phyloP scores from a whole-genome alignment of 345 rosid species.

The Pistacia vera region DNA sequence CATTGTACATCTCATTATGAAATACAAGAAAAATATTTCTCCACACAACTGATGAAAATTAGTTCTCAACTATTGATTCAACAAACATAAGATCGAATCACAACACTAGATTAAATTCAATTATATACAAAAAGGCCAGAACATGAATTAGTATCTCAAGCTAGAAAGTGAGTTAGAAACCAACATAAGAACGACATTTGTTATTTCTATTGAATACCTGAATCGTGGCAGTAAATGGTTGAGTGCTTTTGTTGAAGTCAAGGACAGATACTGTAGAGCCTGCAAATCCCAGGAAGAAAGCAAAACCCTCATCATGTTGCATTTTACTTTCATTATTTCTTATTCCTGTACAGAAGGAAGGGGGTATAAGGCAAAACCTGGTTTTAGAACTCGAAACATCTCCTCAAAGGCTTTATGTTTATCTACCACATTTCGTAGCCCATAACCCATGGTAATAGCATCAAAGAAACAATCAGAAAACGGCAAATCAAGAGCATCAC shows the following conservation, averaged over 20 bases:
- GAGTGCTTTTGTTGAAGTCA: constrained; percentile 77
- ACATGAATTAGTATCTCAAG: background rate
- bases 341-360: background rate
- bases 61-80: background rate
- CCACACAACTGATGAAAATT: background rate
- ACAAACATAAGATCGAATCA: background rate
- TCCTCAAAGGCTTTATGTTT: constrained; percentile 61
- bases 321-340: background rate
- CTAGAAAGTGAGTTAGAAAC: background rate
- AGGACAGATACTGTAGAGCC: constrained; percentile 75
- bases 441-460: constrained; percentile 90
- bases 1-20: no score
- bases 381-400: constrained; percentile 73
- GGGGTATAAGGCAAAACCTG: constrained; percentile 44
- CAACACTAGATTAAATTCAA: background rate
- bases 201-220: constrained; percentile 49
- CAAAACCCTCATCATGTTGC: background rate
- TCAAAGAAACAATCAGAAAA: constrained; percentile 68
- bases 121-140: background rate
- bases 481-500: constrained; percentile 77
- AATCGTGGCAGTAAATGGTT: constrained; percentile 47
- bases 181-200: background rate
- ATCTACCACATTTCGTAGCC: constrained; percentile 75
- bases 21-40: no score
- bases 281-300: constrained; percentile 30